Evolutionary conservation across 78 protist species (phyloP).

Genomic region (Dictyostelium capitatum): DNA sequence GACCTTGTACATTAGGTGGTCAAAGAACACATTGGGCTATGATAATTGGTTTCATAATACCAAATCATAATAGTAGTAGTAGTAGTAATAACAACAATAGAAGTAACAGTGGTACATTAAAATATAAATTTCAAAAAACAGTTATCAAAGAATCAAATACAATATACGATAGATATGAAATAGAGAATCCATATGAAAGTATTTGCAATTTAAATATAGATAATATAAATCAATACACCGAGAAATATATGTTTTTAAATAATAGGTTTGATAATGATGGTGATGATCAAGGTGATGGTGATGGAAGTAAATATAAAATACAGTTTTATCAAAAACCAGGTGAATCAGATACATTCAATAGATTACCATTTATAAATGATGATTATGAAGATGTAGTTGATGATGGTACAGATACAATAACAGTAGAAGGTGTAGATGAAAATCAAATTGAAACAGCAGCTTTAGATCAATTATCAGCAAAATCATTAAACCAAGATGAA

Average conservation of each 20-base stretch:
- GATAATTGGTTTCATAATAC: conserved; percentile 57
- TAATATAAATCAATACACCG: background rate
- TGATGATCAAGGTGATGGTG: background rate
- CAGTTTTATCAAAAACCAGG: conserved; percentile 9
- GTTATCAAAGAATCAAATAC: background rate
- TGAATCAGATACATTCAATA: background rate
- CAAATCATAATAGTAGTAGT: background rate
- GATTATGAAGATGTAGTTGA: background rate
- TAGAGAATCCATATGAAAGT: background rate
- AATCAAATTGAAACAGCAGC: background rate
- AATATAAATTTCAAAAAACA: background rate
- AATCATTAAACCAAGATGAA: conserved; percentile 1
- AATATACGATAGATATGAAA: background rate
- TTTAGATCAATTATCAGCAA: background rate
- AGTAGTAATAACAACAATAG: background rate
- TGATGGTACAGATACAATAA: background rate
- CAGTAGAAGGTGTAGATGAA: too few relatives aligned
- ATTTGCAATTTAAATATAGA: background rate
- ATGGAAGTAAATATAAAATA: background rate
- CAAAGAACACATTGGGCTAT: conserved; percentile 60
- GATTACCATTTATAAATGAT: conserved; percentile 7
- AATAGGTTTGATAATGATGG: background rate
- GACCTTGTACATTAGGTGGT: conserved; percentile 34
- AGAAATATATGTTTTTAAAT: conserved; percentile 2
- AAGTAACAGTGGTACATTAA: background rate